phyloP scores from a whole-genome alignment of 495 filamentous ascomycete species.

The Lasiosphaeria ovina region DNA sequence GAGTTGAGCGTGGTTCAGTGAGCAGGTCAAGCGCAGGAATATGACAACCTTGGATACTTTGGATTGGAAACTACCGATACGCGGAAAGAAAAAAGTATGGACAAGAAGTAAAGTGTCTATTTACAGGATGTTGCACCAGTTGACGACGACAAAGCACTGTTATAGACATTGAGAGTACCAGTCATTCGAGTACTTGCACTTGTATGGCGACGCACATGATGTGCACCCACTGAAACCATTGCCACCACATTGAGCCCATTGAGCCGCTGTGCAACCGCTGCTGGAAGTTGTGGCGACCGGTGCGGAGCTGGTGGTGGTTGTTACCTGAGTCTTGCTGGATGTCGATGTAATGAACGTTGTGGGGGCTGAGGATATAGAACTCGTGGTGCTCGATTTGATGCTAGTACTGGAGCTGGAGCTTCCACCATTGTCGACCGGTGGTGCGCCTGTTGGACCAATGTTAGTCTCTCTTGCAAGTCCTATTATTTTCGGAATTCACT shows the following conservation, averaged over 20 bases:
- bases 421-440: conserved; percentile 2
- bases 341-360: conserved; percentile 22
- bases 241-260: conserved; percentile 47
- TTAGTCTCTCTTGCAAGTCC: not conserved
- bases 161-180: conserved; percentile 44
- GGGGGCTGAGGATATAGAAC: conserved; percentile 9
- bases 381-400: conserved; percentile 13
- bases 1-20: no score
- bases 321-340: not conserved
- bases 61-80: not conserved
- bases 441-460: conserved; percentile 9
- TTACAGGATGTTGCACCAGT: not conserved
- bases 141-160: not conserved
- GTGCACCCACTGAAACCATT: conserved; percentile 41
- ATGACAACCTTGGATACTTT: no score
- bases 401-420: conserved; percentile 9
- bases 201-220: conserved; percentile 35
- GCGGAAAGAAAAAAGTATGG: conserved; percentile 8
- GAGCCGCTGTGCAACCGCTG: conserved; percentile 26
- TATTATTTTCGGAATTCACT: not conserved
- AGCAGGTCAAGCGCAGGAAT: no score
- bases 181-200: conserved; percentile 40
- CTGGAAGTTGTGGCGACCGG: conserved; percentile 15
- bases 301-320: conserved; percentile 13
- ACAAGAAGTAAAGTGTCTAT: conserved; percentile 18